These are phyloP conservation scores for Carnegiea gigantea DNA, from an alignment of 179 eudicot species.

Conservation along the genomic window DNA sequence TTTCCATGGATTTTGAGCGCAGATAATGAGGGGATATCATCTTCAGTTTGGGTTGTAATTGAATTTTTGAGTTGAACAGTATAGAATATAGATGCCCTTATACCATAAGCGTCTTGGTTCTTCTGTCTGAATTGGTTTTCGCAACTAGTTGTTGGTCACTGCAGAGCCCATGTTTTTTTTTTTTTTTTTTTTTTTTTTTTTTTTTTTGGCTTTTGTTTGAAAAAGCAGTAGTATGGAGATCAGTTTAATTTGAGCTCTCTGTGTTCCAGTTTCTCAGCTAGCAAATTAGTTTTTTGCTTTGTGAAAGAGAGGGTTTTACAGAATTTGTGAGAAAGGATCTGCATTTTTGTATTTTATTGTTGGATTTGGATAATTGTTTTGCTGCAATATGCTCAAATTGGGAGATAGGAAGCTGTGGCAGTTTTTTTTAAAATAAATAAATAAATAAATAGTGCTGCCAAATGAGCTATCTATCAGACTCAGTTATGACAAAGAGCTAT, in stretches of 20 bases:
- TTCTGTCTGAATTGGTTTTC: background rate
- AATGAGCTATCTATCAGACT: no score
- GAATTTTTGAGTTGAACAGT: background rate
- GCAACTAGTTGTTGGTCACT: background rate
- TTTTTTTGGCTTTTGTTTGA: background rate
- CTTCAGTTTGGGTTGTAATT: background rate
- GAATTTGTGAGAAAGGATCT: no score
- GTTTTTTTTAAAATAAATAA: no score
- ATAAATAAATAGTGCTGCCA: no score
- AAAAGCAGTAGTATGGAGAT: background rate
- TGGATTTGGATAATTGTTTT: background rate
- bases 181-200: no score
- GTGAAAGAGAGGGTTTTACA: background rate
- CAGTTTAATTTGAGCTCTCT: background rate
- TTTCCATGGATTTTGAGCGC: background rate
- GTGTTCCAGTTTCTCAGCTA: background rate
- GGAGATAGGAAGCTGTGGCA: background rate
- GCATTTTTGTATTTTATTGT: no score
- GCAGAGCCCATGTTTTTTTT: background rate
- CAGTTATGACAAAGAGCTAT: no score
- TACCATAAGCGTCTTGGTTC: background rate
- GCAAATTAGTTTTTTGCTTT: background rate
- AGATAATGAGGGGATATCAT: background rate
- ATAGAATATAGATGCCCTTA: background rate
- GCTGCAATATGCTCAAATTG: background rate